phyloP scores from a whole-genome alignment of 352 stramenopile species.

The Pythium sp. region DNA sequence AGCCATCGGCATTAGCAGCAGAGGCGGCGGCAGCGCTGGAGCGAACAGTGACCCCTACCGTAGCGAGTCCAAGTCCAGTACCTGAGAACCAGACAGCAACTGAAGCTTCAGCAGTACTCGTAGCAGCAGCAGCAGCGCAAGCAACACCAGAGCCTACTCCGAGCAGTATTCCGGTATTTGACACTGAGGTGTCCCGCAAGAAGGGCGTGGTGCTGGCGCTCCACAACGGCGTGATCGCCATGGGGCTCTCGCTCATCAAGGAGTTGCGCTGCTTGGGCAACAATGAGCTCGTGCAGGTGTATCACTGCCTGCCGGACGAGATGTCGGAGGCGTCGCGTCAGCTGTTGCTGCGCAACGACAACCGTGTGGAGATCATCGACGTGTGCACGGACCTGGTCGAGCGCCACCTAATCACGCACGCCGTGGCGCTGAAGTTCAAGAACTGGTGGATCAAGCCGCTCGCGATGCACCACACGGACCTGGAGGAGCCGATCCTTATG shows the following conservation, averaged over 20 bases:
- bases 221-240: slow-evolving; percentile 36
- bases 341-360: slow-evolving; percentile 32
- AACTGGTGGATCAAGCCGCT: slow-evolving; percentile 71
- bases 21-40: neutral
- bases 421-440: slow-evolving; percentile 31
- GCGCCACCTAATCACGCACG: neutral
- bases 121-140: neutral
- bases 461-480: slow-evolving; percentile 45
- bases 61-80: neutral
- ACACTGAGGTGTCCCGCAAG: slow-evolving; percentile 2
- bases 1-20: neutral
- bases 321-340: slow-evolving; percentile 31
- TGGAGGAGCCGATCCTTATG: slow-evolving; percentile 44
- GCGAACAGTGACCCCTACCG: neutral
- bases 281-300: slow-evolving; percentile 47
- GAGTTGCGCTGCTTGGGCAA: slow-evolving; percentile 53
- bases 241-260: slow-evolving; percentile 47
- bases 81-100: neutral
- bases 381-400: slow-evolving; percentile 30
- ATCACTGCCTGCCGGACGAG: slow-evolving; percentile 45
- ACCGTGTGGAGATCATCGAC: slow-evolving; percentile 46
- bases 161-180: neutral
- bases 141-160: neutral
- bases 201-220: slow-evolving; percentile 39
- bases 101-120: neutral